phyloP scores from a whole-genome alignment of 164 flowering plant genomes.

The Tetrastigma voinierianum region DNA sequence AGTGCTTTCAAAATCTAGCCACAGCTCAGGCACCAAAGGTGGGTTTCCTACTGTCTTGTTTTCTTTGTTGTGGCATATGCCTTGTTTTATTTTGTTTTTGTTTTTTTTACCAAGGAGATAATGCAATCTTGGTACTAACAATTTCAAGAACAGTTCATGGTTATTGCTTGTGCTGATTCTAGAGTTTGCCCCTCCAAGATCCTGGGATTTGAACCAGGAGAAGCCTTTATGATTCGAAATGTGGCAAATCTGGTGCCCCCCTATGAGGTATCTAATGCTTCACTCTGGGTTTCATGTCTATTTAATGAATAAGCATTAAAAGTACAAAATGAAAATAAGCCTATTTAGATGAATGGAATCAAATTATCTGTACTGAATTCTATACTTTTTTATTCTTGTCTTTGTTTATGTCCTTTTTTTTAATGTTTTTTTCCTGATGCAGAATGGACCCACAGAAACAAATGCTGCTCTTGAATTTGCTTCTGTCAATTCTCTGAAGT shows the following conservation, averaged over 20 bases:
- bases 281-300: neutral
- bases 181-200: constrained; percentile 92
- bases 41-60: constrained; percentile 2
- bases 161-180: constrained; percentile 98
- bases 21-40: constrained; percentile 88
- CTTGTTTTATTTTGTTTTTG: too few relatives aligned
- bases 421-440: constrained; percentile 21
- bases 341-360: neutral
- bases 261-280: constrained; percentile 52
- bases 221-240: constrained; percentile 79
- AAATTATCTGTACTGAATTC: neutral
- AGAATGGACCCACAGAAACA: constrained; percentile 89
- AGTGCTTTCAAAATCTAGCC: constrained; percentile 63
- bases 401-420: neutral
- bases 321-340: neutral
- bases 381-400: neutral
- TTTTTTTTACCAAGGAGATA: constrained; percentile 1
- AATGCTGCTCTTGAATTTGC: constrained; percentile 96
- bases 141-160: constrained; percentile 68
- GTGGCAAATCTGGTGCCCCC: constrained; percentile 93
- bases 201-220: constrained; percentile 93
- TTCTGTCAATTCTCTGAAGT: constrained; percentile 78
- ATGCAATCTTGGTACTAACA: constrained; percentile 24
- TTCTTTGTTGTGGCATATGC: neutral
- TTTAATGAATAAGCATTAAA: neutral